Conservation (phyloP, 306 rosid species). For the Prunus armeniaca region DNA sequence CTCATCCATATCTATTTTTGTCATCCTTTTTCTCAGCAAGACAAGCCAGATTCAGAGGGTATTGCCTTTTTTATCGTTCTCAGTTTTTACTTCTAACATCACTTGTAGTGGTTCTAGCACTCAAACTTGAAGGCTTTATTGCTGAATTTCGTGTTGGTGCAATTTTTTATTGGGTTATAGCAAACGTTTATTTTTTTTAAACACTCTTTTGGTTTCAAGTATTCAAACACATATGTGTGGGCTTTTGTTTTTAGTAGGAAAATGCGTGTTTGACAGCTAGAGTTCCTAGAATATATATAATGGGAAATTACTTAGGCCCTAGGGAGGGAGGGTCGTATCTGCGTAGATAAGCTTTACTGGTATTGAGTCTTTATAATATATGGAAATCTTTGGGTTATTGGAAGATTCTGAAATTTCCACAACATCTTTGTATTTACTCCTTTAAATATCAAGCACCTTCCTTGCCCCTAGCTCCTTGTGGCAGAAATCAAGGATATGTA, state of each 20-base stretch:
- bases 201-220: neutral
- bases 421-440: neutral
- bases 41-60: neutral
- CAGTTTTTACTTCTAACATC: neutral
- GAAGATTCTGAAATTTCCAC: neutral
- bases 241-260: neutral
- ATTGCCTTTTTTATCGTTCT: neutral
- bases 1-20: neutral
- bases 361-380: neutral
- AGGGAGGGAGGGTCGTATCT: constrained; percentile 10
- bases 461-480: neutral
- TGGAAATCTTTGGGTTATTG: neutral
- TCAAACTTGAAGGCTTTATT: neutral
- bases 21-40: neutral
- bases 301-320: neutral
- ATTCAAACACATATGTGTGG: neutral
- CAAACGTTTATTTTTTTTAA: neutral
- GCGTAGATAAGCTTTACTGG: constrained; percentile 1
- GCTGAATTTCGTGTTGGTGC: neutral
- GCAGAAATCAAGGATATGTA: neutral
- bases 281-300: neutral
- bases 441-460: neutral
- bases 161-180: neutral
- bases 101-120: neutral
- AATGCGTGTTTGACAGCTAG: constrained; percentile 13